Evolutionary conservation across 805 yeast genomes (phyloP).

Genomic region (Yarrowia sp.): DNA sequence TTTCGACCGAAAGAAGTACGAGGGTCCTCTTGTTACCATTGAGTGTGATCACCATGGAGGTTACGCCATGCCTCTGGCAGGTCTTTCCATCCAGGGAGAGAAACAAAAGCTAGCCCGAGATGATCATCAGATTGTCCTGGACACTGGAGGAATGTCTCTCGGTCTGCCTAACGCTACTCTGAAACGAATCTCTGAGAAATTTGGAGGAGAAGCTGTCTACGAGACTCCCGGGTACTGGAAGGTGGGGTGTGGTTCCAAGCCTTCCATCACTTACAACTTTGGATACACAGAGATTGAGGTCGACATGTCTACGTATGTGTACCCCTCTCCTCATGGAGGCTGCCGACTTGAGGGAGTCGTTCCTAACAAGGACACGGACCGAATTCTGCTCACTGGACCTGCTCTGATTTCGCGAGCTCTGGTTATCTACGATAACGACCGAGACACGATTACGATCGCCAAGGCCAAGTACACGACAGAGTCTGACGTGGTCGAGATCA

Average conservation of each 20-base stretch:
- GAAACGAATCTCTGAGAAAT: background rate
- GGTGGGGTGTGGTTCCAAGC: background rate
- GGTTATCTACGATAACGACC: background rate
- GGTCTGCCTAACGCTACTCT: background rate
- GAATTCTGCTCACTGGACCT: background rate
- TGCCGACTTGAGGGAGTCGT: background rate
- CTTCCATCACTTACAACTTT: background rate
- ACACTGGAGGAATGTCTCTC: background rate
- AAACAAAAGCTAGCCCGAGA: background rate
- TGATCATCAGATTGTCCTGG: background rate
- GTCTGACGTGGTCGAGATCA: background rate
- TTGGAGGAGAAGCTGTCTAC: background rate
- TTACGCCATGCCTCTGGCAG: constrained; percentile 4
- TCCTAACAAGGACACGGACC: background rate
- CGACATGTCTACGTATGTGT: background rate
- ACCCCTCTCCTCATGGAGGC: background rate
- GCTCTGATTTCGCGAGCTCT: background rate
- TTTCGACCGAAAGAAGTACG: constrained; percentile 1
- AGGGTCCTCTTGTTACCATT: background rate
- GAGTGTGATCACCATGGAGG: background rate
- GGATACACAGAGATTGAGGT: background rate
- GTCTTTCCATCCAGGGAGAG: background rate
- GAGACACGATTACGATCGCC: background rate
- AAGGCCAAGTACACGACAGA: constrained; percentile 1
- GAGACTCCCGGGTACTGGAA: background rate